Percentiles rank a stretch among this genome's conserved stretches.
phyloP scores from a whole-genome alignment of 78 protist genomes.

The Isochrysis galbana region DNA sequence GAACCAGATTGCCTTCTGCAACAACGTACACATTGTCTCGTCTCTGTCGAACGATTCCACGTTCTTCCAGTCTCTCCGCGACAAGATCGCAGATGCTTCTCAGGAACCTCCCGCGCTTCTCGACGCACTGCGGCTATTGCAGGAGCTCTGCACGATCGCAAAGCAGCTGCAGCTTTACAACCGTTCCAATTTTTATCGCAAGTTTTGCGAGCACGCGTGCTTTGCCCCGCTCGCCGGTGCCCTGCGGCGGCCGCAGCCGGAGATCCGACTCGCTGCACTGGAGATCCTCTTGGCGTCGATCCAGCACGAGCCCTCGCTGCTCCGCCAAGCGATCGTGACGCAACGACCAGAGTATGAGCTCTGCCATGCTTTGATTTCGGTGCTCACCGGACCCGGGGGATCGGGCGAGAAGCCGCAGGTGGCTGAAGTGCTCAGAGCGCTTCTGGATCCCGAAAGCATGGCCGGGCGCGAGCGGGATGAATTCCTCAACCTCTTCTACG shows the following conservation, averaged over 20 bases:
- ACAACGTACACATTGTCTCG: slow-evolving; percentile 69
- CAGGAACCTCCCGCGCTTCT: not conserved
- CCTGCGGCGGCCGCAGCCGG: not conserved
- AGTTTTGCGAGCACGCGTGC: not conserved
- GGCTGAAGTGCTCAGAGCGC: slow-evolving; percentile 23
- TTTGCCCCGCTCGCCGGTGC: not conserved
- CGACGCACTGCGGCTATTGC: slow-evolving; percentile 49
- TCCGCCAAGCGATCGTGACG: slow-evolving; percentile 1
- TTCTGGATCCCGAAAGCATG: slow-evolving; percentile 27
- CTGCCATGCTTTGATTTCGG: not conserved
- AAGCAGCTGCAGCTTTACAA: slow-evolving; percentile 53
- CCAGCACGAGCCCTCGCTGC: slow-evolving; percentile 47
- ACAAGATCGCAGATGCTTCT: not conserved
- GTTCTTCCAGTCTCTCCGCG: not conserved
- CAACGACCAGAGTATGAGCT: not conserved
- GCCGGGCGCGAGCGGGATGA: slow-evolving; percentile 46
- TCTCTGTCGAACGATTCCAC: not conserved
- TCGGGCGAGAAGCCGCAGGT: slow-evolving; percentile 34
- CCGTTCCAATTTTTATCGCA: slow-evolving; percentile 37
- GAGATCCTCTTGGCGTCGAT: not conserved
- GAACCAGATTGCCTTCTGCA: slow-evolving; percentile 67
- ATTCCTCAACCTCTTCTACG: slow-evolving; percentile 71
- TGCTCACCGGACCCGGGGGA: not conserved
- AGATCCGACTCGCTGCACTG: not conserved
- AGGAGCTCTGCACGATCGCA: slow-evolving; percentile 65